Conservation (phyloP, 2,329 filamentous ascomycete species). For the Colletotrichum sansevieriae region DNA sequence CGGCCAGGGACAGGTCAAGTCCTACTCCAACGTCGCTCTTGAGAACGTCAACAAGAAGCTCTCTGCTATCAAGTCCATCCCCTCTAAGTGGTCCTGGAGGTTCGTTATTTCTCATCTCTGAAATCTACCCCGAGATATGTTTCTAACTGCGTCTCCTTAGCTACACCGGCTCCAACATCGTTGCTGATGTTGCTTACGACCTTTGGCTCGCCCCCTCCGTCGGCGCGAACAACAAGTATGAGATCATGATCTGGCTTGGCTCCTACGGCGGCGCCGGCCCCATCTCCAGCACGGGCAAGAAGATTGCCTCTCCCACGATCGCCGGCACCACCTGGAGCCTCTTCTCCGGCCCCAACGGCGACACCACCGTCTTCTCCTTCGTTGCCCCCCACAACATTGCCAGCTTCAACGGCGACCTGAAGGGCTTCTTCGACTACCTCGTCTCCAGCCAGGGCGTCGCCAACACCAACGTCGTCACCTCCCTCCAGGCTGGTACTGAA, state of each 20-base stretch:
- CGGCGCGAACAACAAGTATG: constrained; percentile 61
- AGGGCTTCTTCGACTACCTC: constrained; percentile 68
- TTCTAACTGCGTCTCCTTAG: neutral
- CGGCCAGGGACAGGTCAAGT: constrained; percentile 56
- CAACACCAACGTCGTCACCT: constrained; percentile 64
- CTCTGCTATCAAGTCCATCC: constrained; percentile 52
- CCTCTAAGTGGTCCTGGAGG: constrained; percentile 52
- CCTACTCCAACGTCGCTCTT: constrained; percentile 58
- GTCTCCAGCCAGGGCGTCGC: constrained; percentile 59
- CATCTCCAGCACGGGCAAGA: constrained; percentile 59
- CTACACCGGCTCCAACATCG: constrained; percentile 61
- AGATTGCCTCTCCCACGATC: constrained; percentile 67
- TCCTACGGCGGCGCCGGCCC: constrained; percentile 44
- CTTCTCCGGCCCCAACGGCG: constrained; percentile 68
- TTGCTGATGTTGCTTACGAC: constrained; percentile 71
- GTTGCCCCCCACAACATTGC: constrained; percentile 54
- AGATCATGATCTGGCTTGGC: constrained; percentile 47
- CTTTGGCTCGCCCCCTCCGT: constrained; percentile 65
- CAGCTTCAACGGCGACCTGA: constrained; percentile 67
- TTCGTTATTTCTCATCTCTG: constrained; percentile 15
- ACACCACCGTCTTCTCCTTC: constrained; percentile 70
- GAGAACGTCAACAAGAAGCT: constrained; percentile 53
- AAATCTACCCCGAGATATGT: fast-evolving
- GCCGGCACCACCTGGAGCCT: constrained; percentile 66
- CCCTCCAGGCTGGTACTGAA: constrained; percentile 68